Base-by-base conservation (phyloP, 345 rosid genomes). In the Erysimum cheiranthoides region DNA sequence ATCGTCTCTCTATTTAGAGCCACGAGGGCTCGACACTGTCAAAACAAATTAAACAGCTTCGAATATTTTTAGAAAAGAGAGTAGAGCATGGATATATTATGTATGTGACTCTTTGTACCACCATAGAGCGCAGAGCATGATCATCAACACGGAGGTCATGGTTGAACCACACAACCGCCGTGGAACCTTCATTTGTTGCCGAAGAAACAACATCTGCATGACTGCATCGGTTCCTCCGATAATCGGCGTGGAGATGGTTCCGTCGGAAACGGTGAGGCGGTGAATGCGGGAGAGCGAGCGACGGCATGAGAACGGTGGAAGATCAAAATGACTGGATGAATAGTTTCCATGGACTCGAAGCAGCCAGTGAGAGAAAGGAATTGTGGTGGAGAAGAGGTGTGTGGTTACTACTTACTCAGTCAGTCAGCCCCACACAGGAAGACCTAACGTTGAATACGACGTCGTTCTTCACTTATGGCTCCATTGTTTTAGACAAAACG, bases 321-420 rank as follows among this genome's bases (percentile, higher is more conserved):
- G 54, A 68, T 6, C 28, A 69, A 50, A 25, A 45, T 17, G 50
- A 67, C 1, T 59, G 53, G 46, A 8, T 59, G 32, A 10, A 61
- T 36, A 57, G 42, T 12, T 75, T 82, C 88, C 88, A 85, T 83
- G 54, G 70, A 80, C 58, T 43, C 21, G 36, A 49, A 73, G 54
- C 47, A 39, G 7, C 50, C 47, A 39, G 7, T 54, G 16, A 17
- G 57, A 32, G 61, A 30, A 5, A 10, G 63, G n/a, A 18, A 60
- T 68, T 76, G 90, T 82, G 92, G 89, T 79, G 84, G 13, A 83
- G 81, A 79, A 77, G 62, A 58, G 47, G 59, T 72, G 68, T 76
- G 82, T 75, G 76, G 63, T 28, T 21, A 21, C 25, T 21, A 21
- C 25, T 21, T n/a, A n/a, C n/a, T n/a, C n/a, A n/a, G n/a, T n/a